These are phyloP conservation scores for Nepenthes mirabilis DNA, from an alignment of 148 eudicot species.

Conservation along the genomic window DNA sequence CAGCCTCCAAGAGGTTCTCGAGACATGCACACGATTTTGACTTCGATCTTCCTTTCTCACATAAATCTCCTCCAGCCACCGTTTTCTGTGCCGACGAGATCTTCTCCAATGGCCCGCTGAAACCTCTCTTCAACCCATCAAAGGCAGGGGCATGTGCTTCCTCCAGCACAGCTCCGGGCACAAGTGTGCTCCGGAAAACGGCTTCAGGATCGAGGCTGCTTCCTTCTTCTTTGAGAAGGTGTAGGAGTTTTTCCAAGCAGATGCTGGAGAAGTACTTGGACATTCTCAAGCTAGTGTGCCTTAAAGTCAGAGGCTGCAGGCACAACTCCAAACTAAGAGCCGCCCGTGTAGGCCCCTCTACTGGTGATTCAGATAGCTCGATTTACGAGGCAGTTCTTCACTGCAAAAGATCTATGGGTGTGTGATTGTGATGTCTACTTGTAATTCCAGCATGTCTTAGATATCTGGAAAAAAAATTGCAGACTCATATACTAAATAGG, in stretches of 20 bases:
- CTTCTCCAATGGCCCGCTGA: slow-evolving; percentile 48
- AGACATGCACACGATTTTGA: slow-evolving; percentile 30
- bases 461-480: no score
- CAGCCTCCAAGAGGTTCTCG: slow-evolving; percentile 65
- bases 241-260: slow-evolving; percentile 39
- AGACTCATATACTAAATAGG: no score
- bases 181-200: slow-evolving; percentile 9
- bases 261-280: slow-evolving; percentile 40
- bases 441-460: no score
- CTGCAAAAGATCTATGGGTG: slow-evolving; percentile 71
- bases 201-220: slow-evolving; percentile 21
- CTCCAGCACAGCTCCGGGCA: slow-evolving; percentile 13
- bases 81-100: slow-evolving; percentile 63
- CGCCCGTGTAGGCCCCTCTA: slow-evolving; percentile 26
- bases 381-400: slow-evolving; percentile 85
- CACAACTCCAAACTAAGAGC: slow-evolving; percentile 34
- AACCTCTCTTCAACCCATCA: slow-evolving; percentile 31
- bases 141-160: slow-evolving; percentile 16
- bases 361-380: slow-evolving; percentile 71
- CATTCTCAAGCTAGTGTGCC: slow-evolving; percentile 36
- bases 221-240: slow-evolving; percentile 45
- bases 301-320: slow-evolving; percentile 16
- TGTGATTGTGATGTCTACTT: slow-evolving; percentile 1
- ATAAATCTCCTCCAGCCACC: slow-evolving; percentile 24
- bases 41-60: slow-evolving; percentile 34